Percentiles rank a stretch among this genome's conserved stretches.
phyloP scores from a whole-genome alignment of 2,329 filamentous ascomycete genomes.

The Colletotrichum lentis region DNA sequence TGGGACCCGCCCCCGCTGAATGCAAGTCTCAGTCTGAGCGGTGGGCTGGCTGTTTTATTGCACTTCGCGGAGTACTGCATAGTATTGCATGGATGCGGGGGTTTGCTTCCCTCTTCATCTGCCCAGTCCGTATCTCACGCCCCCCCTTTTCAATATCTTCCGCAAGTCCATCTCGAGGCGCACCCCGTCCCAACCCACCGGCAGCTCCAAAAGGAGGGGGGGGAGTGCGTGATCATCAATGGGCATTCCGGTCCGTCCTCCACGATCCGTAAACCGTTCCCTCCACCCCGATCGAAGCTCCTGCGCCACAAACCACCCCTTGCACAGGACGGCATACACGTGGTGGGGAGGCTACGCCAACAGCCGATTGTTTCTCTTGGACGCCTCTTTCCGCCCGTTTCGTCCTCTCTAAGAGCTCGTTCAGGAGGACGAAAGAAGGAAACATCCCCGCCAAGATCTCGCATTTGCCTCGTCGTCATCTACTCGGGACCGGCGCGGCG shows the following conservation, averaged over 20 bases:
- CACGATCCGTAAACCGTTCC: constrained; percentile 17
- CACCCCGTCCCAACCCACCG: background rate
- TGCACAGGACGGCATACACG: constrained; percentile 27
- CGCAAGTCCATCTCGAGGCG: background rate
- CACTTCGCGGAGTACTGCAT: background rate
- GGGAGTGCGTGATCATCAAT: constrained; percentile 11
- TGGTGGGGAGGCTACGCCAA: constrained; percentile 26
- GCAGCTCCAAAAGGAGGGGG: background rate
- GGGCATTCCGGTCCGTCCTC: constrained; percentile 34
- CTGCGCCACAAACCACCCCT: constrained; percentile 22
- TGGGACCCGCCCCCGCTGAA: constrained; percentile 18
- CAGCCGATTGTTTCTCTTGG: constrained; percentile 3
- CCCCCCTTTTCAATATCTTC: background rate
- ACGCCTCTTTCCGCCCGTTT: constrained; percentile 16
- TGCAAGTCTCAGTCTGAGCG: constrained; percentile 26
- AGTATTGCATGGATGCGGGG: constrained; percentile 24
- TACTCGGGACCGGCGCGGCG: constrained; percentile 24
- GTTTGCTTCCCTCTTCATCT: background rate
- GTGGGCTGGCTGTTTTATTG: background rate
- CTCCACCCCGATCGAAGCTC: constrained; percentile 20
- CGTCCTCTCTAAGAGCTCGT: constrained; percentile 14
- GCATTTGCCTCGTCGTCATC: constrained; percentile 19
- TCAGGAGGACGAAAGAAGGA: constrained; percentile 19
- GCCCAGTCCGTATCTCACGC: background rate
- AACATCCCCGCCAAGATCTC: constrained; percentile 7